Evolutionary conservation across 192 early-diverging fungal genomes (phyloP), one percentile per base, ranked within the genome.

Genomic region (Diversispora epigaea): DNA sequence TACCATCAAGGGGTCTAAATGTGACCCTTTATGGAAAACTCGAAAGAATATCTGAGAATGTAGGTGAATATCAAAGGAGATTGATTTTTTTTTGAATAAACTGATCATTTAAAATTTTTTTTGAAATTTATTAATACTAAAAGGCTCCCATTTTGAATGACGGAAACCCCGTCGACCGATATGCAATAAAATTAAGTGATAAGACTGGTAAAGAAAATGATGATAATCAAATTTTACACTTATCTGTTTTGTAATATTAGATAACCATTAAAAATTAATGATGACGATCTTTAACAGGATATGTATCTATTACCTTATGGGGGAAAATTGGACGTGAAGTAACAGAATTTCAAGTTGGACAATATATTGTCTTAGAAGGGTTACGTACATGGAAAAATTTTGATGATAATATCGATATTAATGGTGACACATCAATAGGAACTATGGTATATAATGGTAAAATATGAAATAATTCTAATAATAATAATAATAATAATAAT

Each of bases 311-410:
- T 15, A 63, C 61, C 3, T 15, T 63, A 40, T 63, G 61, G 61
- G 61, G 39, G 17, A 63, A 32, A 14, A 40, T 63, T 63, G 61
- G 61, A 15, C 39, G 39, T 0, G 39, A 2, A 10, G 6, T 21
- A 41, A 17, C 61, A 7, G 15, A 63, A 41, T 63, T 40, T 63
- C 39, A 63, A 6, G 15, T 63, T 4, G 61, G 61, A 15, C 61
- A 63, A 17, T 63, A 63, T 63, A 63, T 63, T 43, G 61, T 63
- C 17, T 15, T 63, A 40, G 61, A 63, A 41, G 61, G 61, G 15
- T 41, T 63, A 63, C 25, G 32, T 39, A 63, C 61, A 8, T 63
- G 22, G 22, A 63, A 63, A 63, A 21, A 41, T 15, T 40, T 15
- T 22, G 17, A 63, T 63, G 61, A 15, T 40, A 17, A 39, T 15